phyloP scores from a whole-genome alignment of 2,329 filamentous ascomycete genomes.

The Cladosporium sp. region DNA sequence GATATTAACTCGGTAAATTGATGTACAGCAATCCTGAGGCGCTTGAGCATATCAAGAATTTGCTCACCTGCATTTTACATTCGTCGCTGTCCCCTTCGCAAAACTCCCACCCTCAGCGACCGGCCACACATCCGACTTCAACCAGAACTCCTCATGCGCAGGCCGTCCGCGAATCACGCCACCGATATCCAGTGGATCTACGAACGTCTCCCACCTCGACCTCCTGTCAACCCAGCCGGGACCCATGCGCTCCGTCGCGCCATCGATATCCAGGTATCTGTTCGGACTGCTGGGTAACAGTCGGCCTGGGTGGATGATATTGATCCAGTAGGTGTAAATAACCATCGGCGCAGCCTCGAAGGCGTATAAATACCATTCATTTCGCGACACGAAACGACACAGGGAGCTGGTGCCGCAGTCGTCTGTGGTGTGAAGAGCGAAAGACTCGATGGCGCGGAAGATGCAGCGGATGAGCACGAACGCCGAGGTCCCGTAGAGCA shows the following conservation, averaged over 20 bases:
- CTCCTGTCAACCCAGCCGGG: constrained; percentile 15
- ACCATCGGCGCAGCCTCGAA: constrained; percentile 49
- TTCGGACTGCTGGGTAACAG: constrained; percentile 44
- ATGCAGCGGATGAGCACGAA: constrained; percentile 45
- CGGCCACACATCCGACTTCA: constrained; percentile 9
- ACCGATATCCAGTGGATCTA: constrained; percentile 13
- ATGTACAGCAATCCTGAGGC: no score
- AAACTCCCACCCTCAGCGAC: constrained; percentile 6
- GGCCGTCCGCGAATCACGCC: constrained; percentile 4
- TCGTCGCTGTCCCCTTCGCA: constrained; percentile 11
- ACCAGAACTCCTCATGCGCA: constrained; percentile 12
- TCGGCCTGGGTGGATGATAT: constrained; percentile 44
- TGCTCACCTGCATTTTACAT: neutral
- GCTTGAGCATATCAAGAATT: no score
- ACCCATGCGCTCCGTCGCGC: constrained; percentile 38
- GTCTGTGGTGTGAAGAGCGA: constrained; percentile 15
- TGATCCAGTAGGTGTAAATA: constrained; percentile 43
- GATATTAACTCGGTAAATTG: no score
- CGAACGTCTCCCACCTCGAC: constrained; percentile 6
- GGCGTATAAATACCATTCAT: constrained; percentile 49
- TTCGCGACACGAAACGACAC: constrained; percentile 30
- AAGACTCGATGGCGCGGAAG: constrained; percentile 47
- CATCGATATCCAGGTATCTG: constrained; percentile 45
- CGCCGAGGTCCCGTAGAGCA: constrained; percentile 42
- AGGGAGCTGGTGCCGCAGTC: constrained; percentile 27